Evolutionary conservation across 345 rosid species (phyloP), one percentile per base, ranked within the genome.

Genomic region (Cardamine chenopodiifolia): DNA sequence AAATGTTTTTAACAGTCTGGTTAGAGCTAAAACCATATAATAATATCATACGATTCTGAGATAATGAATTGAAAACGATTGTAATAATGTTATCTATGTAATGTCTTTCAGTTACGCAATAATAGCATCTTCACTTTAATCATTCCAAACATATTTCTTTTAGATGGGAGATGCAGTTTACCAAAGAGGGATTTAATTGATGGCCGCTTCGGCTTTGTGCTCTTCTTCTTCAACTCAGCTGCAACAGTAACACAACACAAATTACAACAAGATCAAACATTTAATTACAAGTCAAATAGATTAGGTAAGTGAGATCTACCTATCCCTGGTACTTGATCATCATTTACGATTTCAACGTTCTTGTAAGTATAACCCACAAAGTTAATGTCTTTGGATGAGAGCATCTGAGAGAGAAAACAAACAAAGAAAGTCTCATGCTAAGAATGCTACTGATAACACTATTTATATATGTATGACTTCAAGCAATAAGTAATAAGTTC

Each of bases 341-440:
- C 96, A 70, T 95, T 86, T 65, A 95, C 91, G 12, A 95, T 91
- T 82, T 94, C 98, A 52, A 90, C 88, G 86, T 94, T 94, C 86
- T 94, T 94, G 83, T 94, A 94, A 2, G 99, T 95, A 76, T 95
- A 95, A 75, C 99, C 97, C 78, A 95, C 96, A 80, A 95, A 95
- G 84, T 95, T 90, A 29, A 95, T 68, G 76, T 95, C 99, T 82
- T 95, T 95, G 29, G 99, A 95, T 26, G 97, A 84, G 52, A 95
- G 97, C 97, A 95, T 92, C 97, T 92, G 90, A 67, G 22, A 53
- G 9, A 40, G 12, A 44, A 39, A 57, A 68, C 73, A 22, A 63
- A 18, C 29, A 71, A 72, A 72, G 18, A 59, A 26, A 47, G n/a
- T 49, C 66, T 40, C 19, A 28, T 14, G 45, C 53, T 63, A 73